A percentile compares a stretch with the other conserved stretches of the same genome.
These are phyloP conservation scores for Coriolopsis trogii DNA, from an alignment of 1,284 basidiomycete species.

Conservation along the genomic window DNA sequence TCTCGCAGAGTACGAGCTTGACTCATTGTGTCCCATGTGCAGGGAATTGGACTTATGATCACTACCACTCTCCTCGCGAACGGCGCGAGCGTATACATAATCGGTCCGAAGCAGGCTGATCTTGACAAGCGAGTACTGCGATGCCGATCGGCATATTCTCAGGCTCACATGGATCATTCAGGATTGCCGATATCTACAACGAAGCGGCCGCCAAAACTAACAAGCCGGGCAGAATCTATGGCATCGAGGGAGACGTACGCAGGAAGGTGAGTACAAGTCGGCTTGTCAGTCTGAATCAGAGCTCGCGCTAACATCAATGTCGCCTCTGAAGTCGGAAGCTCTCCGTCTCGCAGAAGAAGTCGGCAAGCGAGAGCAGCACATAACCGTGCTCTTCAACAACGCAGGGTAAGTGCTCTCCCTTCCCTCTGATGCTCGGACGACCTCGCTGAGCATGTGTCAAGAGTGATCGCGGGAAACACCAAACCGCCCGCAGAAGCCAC, in stretches of 20 bases:
- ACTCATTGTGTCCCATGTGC: neutral
- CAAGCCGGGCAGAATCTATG: slow-evolving; percentile 43
- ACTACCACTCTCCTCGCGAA: slow-evolving; percentile 49
- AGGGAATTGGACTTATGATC: slow-evolving; percentile 57
- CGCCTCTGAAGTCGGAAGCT: slow-evolving; percentile 42
- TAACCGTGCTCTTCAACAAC: slow-evolving; percentile 48
- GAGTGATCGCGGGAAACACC: slow-evolving; percentile 28
- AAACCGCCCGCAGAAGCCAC: slow-evolving; percentile 38
- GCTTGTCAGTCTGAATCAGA: too few relatives aligned
- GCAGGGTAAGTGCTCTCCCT: slow-evolving; percentile 32
- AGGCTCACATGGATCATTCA: slow-evolving; percentile 23
- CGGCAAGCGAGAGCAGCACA: slow-evolving; percentile 40
- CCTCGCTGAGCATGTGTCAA: neutral
- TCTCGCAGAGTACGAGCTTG: too few relatives aligned
- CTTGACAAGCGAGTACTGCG: slow-evolving; percentile 37
- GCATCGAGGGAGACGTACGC: slow-evolving; percentile 48
- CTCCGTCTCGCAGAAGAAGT: slow-evolving; percentile 48
- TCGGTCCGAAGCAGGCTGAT: slow-evolving; percentile 46
- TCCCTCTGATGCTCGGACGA: neutral
- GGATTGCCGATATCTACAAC: slow-evolving; percentile 42
- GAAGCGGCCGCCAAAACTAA: slow-evolving; percentile 36
- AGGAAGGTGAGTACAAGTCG: slow-evolving; percentile 38
- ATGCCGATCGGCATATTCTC: neutral
- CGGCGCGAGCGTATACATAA: slow-evolving; percentile 52
- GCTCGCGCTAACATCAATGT: too few relatives aligned